These are phyloP conservation scores for Pneumocystis wakefieldiae DNA, from an alignment of 1,139 yeast species.

Conservation along the genomic window DNA sequence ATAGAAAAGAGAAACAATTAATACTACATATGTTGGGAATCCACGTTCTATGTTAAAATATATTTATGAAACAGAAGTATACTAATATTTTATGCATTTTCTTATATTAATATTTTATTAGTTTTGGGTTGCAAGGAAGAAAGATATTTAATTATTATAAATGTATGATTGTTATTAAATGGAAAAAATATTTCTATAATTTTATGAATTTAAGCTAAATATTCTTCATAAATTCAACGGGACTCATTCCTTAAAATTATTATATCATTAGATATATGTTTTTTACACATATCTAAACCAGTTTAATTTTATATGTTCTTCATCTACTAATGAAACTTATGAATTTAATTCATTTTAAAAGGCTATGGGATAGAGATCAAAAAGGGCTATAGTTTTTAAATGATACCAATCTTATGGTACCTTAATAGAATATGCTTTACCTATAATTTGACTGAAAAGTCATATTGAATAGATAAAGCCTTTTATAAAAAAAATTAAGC, in stretches of 20 bases:
- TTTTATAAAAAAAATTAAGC: background rate
- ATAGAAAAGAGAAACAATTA: slow-evolving; percentile 24
- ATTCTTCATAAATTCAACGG: background rate
- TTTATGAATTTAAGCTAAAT: background rate
- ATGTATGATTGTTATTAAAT: background rate
- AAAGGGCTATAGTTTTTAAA: background rate
- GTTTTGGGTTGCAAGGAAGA: slow-evolving; percentile 39
- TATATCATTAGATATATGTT: background rate
- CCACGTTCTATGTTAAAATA: slow-evolving; percentile 39
- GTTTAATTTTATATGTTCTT: background rate
- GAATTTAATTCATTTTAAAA: background rate
- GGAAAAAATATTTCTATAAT: slow-evolving; percentile 5
- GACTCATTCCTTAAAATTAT: background rate
- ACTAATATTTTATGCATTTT: background rate
- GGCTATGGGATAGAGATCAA: background rate
- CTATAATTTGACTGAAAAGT: background rate
- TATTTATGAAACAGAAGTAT: slow-evolving; percentile 36
- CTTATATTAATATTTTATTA: slow-evolving; percentile 22
- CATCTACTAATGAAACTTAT: background rate
- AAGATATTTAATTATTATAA: background rate
- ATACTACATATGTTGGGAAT: slow-evolving; percentile 45
- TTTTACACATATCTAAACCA: background rate
- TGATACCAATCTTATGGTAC: background rate
- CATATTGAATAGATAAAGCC: background rate
- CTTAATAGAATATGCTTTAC: background rate